phyloP scores from a whole-genome alignment of 75 land plant species.

The Pinus tabuliformis region DNA sequence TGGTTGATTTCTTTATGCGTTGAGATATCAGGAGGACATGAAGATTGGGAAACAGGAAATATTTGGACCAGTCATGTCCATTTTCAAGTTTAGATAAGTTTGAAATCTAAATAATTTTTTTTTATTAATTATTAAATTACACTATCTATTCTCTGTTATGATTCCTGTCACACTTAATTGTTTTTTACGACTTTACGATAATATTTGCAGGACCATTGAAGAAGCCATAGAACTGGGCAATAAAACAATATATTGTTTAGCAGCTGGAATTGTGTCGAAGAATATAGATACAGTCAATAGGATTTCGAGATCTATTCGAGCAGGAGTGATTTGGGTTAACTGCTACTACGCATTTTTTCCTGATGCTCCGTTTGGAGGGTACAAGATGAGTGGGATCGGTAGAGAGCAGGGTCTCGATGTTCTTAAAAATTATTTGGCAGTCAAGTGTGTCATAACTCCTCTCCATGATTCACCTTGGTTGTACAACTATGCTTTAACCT shows the following conservation, averaged over 20 bases:
- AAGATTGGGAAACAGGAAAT: conserved; percentile 73
- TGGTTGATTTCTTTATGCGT: too few species aligned
- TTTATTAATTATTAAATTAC: too few species aligned
- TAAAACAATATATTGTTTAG: conserved; percentile 61
- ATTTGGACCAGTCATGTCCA: conserved; percentile 22
- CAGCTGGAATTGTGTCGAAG: conserved; percentile 70
- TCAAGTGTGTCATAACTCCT: conserved; percentile 72
- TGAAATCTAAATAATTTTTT: too few species aligned
- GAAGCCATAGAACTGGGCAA: conserved; percentile 72
- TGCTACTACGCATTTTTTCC: conserved; percentile 48
- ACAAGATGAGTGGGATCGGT: conserved; percentile 81
- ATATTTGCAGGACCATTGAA: conserved; percentile 42
- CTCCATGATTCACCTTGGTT: conserved; percentile 71
- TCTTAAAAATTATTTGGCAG: conserved; percentile 48
- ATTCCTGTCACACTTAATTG: too few species aligned
- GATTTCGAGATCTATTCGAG: conserved; percentile 55
- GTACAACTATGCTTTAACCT: conserved; percentile 3
- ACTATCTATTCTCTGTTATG: too few species aligned
- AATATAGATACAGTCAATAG: conserved; percentile 62
- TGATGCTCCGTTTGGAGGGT: conserved; percentile 76
- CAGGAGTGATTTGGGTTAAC: conserved; percentile 74
- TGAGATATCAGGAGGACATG: conserved; percentile 60
- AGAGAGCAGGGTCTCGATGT: conserved; percentile 59
- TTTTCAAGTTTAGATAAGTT: conserved; percentile 69
- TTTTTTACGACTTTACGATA: neutral